Base-by-base conservation (phyloP, 306 rosid genomes). In the Castanea sativa region DNA sequence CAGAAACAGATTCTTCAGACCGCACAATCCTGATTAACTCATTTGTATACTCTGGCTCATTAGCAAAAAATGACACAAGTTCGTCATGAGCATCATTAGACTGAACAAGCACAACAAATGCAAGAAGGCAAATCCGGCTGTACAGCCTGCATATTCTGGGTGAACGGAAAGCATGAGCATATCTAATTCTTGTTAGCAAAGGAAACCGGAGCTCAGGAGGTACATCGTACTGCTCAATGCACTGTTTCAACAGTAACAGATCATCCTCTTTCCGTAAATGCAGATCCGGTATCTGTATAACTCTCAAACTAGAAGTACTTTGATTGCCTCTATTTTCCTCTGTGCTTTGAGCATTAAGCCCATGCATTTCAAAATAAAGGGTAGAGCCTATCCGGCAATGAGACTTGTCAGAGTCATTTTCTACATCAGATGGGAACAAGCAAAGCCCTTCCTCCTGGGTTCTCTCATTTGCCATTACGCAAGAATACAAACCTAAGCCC, bases 11-110 rank as follows among this genome's bases (percentile, higher is more conserved):
- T 84, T 91, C 93, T 75, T 94, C 99, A 11, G 95, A 89, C 59
- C 99, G 94, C 76, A 94, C 99, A 86, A 91, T 85, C 90, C 89
- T 94, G 81, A 94, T 89, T 73, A 94, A 79, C 75, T 94, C 99
- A 85, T 94, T 94, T 20, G 97, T 94, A 77, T 90, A 94, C 84
- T 92, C 99, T 41, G 99, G 97, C 81, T 94, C 97, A 73, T 92
- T 94, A 73, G 98, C 97, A 75, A 92, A 94, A 82, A 94, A 94
- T 51, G 98, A 90, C 55, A 88, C 92, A 64, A 94, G 97, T 80
- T 94, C 98, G 29, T 89, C 98, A 55, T 92, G 94, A 71, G 98
- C 94, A 86, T 94, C 98, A 84, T 91, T 86, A 57, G 97, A 94
- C 85, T 94, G 98, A 71, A 94, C 97, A 75, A 94, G 88, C 73